Percentiles rank a stretch among this genome's conserved stretches.
Evolutionary conservation across 345 rosid species (phyloP).

Genomic region (Syzygium aromaticum): DNA sequence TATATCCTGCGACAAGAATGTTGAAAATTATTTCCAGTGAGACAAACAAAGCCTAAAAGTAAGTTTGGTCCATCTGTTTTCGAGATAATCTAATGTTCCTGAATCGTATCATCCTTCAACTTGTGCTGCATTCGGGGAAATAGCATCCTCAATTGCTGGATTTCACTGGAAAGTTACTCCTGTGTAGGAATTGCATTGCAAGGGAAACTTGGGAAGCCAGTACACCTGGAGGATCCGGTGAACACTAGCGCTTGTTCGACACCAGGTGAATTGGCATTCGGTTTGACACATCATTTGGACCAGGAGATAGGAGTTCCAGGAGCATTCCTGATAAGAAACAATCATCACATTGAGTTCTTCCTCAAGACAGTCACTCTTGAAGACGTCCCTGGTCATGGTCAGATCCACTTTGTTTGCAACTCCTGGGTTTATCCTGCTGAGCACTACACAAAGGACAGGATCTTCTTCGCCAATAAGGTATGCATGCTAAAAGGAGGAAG

Average conservation of each 20-base stretch:
- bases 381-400: slow-evolving; percentile 58
- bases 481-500: not conserved
- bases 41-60: not conserved
- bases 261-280: slow-evolving; percentile 46
- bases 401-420: slow-evolving; percentile 64
- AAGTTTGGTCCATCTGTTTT: not conserved
- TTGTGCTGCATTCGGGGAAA: not conserved
- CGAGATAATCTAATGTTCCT: not conserved
- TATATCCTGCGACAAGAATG: not conserved
- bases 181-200: slow-evolving; percentile 5
- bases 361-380: slow-evolving; percentile 69
- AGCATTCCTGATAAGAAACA: slow-evolving; percentile 46
- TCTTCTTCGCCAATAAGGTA: slow-evolving; percentile 84
- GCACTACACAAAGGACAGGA: slow-evolving; percentile 32
- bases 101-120: not conserved
- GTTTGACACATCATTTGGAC: slow-evolving; percentile 46
- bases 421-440: slow-evolving; percentile 85
- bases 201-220: slow-evolving; percentile 53
- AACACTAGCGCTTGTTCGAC: slow-evolving; percentile 13
- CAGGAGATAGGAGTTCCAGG: slow-evolving; percentile 56
- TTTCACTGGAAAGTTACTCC: not conserved
- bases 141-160: not conserved
- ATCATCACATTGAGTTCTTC: slow-evolving; percentile 56
- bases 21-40: not conserved
- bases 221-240: slow-evolving; percentile 46